Conservation (phyloP, 495 filamentous ascomycete species). For the Thermothielavioides terrestris region DNA sequence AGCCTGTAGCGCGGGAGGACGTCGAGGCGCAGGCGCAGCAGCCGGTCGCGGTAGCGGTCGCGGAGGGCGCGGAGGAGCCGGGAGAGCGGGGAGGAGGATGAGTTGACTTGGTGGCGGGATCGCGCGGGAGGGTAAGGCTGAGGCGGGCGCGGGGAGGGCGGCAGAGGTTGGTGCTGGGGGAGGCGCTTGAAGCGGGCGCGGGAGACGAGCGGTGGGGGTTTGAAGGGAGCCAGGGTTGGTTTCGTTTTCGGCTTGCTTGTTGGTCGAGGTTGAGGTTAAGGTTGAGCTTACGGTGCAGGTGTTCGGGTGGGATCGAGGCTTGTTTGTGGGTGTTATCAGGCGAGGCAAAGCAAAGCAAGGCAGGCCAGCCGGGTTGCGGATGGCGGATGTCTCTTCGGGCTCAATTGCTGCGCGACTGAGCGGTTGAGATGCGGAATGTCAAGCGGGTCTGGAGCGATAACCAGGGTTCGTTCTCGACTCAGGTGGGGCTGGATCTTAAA, state of each 20-base stretch:
- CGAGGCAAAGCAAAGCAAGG: no score
- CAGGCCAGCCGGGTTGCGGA: no score
- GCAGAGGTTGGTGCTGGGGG: background rate
- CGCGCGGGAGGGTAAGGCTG: background rate
- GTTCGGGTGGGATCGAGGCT: no score
- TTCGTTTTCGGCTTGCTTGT: background rate
- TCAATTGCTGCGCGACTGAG: no score
- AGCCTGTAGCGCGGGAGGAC: conserved; percentile 61
- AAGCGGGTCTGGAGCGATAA: no score
- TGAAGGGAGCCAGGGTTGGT: conserved; percentile 1
- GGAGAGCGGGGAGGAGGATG: conserved; percentile 45
- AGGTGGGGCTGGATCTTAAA: no score
- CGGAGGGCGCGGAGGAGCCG: conserved; percentile 48
- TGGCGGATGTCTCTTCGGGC: no score
- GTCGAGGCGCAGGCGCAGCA: conserved; percentile 60
- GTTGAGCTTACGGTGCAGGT: no score
- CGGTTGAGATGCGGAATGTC: no score
- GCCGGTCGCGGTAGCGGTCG: conserved; percentile 50
- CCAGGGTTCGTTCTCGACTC: no score
- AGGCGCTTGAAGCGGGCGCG: background rate
- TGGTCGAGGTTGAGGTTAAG: background rate
- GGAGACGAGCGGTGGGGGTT: background rate
- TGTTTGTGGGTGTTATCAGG: no score
- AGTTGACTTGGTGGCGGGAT: conserved; percentile 21
- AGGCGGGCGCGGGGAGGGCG: background rate